Evolutionary conservation across 805 yeast species (phyloP), one percentile per base, ranked within the genome.

Genomic region (Monosporozyma aerobia): DNA sequence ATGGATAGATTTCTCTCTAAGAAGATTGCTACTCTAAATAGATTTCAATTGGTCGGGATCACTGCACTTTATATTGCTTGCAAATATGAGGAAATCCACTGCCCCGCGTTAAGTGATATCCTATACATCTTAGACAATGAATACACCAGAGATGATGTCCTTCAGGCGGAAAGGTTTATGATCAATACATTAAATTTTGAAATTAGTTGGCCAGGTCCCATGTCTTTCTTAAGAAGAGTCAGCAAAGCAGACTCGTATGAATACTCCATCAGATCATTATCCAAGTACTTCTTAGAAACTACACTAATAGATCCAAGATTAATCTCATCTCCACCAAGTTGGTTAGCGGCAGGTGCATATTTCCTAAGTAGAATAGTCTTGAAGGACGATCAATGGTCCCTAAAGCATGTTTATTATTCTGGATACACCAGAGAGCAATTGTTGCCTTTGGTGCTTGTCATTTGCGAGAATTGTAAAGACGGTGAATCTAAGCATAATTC

Each of bases 181-280:
- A 84, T 90, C 62, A 89, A 85, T 59, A 83, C 90, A 48, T 77
- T 90, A 56, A 88, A 89, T 59, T 90, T 88, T 71, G 95, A 90
- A 67, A 80, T 90, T 79, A 96, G 96, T 23, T 90, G 90, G 89
- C 97, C 97, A 1, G 97, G 97, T 11, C 97, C 97, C 51, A 89
- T 90, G 96, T 85, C 95, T 43, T 90, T 90, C 65, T 73, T 90
- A 59, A 80, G 97, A 67, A 80, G 96, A 60, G 85, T 92, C 2
- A 84, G 94, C 54, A 90, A 90, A 71, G 97, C 97, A n/a, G 97
- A 90, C 69, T 92, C 87, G 65, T 90, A 90, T 70, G 96, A 90
- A 65, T 81, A 83, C 62, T 95, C 88, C 63, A 86, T 92, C 8
- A 76, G 97, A 63, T 88, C 96, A 0, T 74, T 90, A 57, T 95